These are phyloP conservation scores for Stenocarpella maydis DNA, from an alignment of 2,329 filamentous ascomycete genomes.

Conservation along the genomic window DNA sequence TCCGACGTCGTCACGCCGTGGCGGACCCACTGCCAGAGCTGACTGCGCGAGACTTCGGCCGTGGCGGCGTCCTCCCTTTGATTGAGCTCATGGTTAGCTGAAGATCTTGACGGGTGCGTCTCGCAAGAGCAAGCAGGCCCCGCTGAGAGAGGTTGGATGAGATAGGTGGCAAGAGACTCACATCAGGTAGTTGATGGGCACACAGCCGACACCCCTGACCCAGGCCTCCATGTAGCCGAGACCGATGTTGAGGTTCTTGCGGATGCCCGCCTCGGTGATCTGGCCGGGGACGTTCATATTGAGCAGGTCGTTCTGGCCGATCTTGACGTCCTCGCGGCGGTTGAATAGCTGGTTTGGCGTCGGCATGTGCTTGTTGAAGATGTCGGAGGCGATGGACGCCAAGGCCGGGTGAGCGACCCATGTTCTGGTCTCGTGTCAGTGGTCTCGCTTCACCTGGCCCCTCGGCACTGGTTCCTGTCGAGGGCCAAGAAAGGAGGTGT, in stretches of 20 bases:
- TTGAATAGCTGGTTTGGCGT: conserved; percentile 96
- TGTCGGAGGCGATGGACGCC: conserved; percentile 83
- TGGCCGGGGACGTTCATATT: conserved; percentile 98
- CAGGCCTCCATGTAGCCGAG: conserved; percentile 99
- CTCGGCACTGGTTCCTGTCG: not conserved
- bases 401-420: conserved; percentile 98
- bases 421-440: conserved; percentile 55
- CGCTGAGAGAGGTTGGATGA: too few relatives aligned
- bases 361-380: conserved; percentile 99
- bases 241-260: conserved; percentile 97
- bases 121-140: not conserved
- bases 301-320: conserved; percentile 87
- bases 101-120: too few relatives aligned
- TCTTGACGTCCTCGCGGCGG: conserved; percentile 86
- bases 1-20: conserved; percentile 79
- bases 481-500: conserved; percentile 26
- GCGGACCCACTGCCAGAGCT: conserved; percentile 96
- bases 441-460: not conserved
- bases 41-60: conserved; percentile 91
- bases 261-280: conserved; percentile 93
- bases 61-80: conserved; percentile 89
- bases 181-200: conserved; percentile 98
- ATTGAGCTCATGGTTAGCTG: not conserved
- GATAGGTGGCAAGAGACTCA: conserved; percentile 47
- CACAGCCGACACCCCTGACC: conserved; percentile 92